phyloP scores from a whole-genome alignment of 768 basidiomycete genomes.

The Amanita molliuscula region DNA sequence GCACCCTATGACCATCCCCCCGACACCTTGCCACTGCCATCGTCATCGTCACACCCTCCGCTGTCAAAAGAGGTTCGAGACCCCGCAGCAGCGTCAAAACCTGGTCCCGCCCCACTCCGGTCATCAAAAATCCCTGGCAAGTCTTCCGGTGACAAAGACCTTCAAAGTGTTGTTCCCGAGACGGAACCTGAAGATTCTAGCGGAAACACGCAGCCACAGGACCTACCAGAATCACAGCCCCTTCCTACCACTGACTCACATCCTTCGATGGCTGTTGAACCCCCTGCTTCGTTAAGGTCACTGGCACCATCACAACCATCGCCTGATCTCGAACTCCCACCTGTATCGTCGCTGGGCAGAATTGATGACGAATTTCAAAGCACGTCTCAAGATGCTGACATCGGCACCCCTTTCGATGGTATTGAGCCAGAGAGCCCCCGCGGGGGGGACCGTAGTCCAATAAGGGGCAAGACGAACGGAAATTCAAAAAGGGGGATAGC shows the following conservation, averaged over 20 bases:
- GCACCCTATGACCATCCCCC: background rate
- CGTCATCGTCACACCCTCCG: background rate
- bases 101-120: background rate
- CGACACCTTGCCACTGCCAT: background rate
- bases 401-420: background rate
- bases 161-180: constrained; percentile 2
- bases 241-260: background rate
- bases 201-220: constrained; percentile 1
- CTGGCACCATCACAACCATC: background rate
- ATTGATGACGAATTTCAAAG: background rate
- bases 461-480: background rate
- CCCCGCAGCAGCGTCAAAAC: background rate
- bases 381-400: background rate
- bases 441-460: background rate
- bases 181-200: constrained; percentile 5
- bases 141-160: background rate
- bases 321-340: background rate
- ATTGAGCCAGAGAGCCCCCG: background rate
- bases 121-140: background rate
- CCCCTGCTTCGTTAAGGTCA: constrained; percentile 2
- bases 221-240: constrained; percentile 1
- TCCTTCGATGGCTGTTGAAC: constrained; percentile 3
- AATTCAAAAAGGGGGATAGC: background rate
- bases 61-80: background rate
- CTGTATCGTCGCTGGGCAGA: background rate